A percentile compares a stretch with the other conserved stretches of the same genome.
phyloP scores from a whole-genome alignment of 352 stramenopile species.

The Globisporangium paroecandrum region DNA sequence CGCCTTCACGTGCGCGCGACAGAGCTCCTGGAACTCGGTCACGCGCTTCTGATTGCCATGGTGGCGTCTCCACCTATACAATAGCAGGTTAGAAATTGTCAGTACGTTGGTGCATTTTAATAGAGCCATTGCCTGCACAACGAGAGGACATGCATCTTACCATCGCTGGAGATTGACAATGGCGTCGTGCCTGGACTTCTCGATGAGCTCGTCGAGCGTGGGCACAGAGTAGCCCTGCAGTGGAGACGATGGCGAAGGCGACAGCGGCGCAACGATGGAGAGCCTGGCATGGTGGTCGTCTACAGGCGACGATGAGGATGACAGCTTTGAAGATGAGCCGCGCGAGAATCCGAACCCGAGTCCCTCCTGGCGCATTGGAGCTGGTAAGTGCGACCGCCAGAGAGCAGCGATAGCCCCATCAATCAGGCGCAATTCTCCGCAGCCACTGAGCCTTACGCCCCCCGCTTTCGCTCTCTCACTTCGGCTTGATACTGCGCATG shows the following conservation, averaged over 20 bases:
- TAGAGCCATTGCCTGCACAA: neutral
- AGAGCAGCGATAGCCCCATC: neutral
- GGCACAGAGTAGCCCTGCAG: constrained; percentile 9
- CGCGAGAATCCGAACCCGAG: neutral
- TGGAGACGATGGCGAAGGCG: neutral
- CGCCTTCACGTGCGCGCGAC: constrained; percentile 25
- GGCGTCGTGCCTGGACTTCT: constrained; percentile 36
- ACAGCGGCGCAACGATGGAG: neutral
- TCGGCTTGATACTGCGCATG: neutral
- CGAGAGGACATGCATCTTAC: neutral
- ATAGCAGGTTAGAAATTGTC: neutral
- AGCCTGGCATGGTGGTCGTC: neutral
- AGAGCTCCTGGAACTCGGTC: constrained; percentile 29
- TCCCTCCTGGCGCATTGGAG: neutral
- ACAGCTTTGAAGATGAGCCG: neutral
- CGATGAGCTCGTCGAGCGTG: constrained; percentile 34
- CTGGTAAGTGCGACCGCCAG: neutral
- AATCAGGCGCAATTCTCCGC: neutral
- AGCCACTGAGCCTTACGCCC: no score
- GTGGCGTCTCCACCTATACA: constrained; percentile 30
- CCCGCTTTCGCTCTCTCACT: no score
- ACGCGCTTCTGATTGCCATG: constrained; percentile 32
- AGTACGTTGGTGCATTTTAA: neutral
- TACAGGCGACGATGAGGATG: neutral
- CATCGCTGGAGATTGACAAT: constrained; percentile 41